These are phyloP conservation scores for Candida namnaoensis DNA, from an alignment of 805 yeast genomes.

Conservation along the genomic window DNA sequence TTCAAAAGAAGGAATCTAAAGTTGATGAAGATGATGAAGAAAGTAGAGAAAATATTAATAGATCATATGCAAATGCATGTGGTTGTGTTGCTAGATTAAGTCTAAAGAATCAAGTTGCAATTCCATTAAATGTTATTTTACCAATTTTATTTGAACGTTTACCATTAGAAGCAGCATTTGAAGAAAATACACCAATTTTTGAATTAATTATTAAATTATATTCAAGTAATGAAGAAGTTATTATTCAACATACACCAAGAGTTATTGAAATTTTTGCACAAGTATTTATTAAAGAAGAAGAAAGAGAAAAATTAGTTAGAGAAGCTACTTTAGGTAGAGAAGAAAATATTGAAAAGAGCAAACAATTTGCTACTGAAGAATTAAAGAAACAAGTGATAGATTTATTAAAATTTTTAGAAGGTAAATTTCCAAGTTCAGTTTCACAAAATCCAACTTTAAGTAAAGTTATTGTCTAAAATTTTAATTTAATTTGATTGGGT, in stretches of 20 bases:
- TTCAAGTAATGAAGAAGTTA: slow-evolving; percentile 48
- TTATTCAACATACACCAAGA: slow-evolving; percentile 46
- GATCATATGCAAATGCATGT: slow-evolving; percentile 89
- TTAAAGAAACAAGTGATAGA: slow-evolving; percentile 56
- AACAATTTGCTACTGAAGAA: slow-evolving; percentile 70
- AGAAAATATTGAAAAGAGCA: slow-evolving; percentile 65
- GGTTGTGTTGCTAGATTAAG: slow-evolving; percentile 96
- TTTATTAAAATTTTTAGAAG: slow-evolving; percentile 65
- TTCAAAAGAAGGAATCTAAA: slow-evolving; percentile 56
- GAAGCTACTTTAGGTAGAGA: slow-evolving; percentile 84
- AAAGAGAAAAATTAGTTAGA: slow-evolving; percentile 56
- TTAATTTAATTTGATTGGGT: too few species aligned
- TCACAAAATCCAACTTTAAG: slow-evolving; percentile 31
- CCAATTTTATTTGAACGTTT: slow-evolving; percentile 70
- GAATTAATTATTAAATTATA: slow-evolving; percentile 67
- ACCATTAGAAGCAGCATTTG: slow-evolving; percentile 83
- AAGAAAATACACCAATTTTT: slow-evolving; percentile 89
- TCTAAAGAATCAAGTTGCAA: slow-evolving; percentile 56
- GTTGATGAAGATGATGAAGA: slow-evolving; percentile 62
- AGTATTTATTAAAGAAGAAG: slow-evolving; percentile 69
- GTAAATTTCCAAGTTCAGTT: slow-evolving; percentile 54
- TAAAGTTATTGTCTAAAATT: slow-evolving; percentile 18
- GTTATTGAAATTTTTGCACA: slow-evolving; percentile 60
- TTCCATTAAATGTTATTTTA: slow-evolving; percentile 71
- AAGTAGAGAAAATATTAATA: slow-evolving; percentile 66